Percentiles rank a stretch among this genome's conserved stretches.
These are phyloP conservation scores for Pseudonectria buxi DNA, from an alignment of 2,329 filamentous ascomycete species.

Conservation along the genomic window DNA sequence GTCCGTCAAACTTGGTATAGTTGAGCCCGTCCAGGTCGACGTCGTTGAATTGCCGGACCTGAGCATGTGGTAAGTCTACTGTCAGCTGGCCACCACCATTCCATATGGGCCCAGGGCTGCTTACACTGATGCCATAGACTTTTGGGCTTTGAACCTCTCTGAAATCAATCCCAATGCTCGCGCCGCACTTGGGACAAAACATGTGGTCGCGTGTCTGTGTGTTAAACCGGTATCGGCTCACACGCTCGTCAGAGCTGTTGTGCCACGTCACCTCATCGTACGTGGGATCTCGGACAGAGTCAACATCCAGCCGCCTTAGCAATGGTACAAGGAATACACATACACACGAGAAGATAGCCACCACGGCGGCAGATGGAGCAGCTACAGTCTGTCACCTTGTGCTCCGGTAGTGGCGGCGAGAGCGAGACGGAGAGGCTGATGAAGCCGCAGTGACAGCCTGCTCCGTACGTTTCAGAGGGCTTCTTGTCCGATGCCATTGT, in stretches of 20 bases:
- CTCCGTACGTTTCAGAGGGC: conserved; percentile 36
- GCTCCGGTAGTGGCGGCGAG: conserved; percentile 39
- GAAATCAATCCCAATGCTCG: conserved; percentile 42
- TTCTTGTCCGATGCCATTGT: conserved; percentile 14
- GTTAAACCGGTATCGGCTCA: conserved; percentile 34
- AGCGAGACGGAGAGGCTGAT: conserved; percentile 42
- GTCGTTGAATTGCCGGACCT: conserved; percentile 36
- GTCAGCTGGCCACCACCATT: conserved; percentile 8
- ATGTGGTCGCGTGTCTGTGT: conserved; percentile 41
- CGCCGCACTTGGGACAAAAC: conserved; percentile 42
- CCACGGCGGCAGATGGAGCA: conserved; percentile 47
- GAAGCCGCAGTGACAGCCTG: conserved; percentile 47
- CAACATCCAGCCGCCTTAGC: background rate
- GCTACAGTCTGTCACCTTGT: conserved; percentile 42
- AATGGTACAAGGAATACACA: conserved; percentile 9
- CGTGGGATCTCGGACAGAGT: conserved; percentile 27
- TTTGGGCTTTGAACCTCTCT: conserved; percentile 14
- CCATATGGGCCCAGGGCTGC: no score
- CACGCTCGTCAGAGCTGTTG: conserved; percentile 26
- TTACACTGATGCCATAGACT: conserved; percentile 38
- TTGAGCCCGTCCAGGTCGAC: conserved; percentile 33
- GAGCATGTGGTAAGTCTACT: background rate
- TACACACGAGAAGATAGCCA: conserved; percentile 45
- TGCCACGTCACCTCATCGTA: conserved; percentile 37
- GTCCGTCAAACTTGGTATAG: conserved; percentile 31